phyloP scores from a whole-genome alignment of 2,329 filamentous ascomycete species.

The Cladosporium sp. region DNA sequence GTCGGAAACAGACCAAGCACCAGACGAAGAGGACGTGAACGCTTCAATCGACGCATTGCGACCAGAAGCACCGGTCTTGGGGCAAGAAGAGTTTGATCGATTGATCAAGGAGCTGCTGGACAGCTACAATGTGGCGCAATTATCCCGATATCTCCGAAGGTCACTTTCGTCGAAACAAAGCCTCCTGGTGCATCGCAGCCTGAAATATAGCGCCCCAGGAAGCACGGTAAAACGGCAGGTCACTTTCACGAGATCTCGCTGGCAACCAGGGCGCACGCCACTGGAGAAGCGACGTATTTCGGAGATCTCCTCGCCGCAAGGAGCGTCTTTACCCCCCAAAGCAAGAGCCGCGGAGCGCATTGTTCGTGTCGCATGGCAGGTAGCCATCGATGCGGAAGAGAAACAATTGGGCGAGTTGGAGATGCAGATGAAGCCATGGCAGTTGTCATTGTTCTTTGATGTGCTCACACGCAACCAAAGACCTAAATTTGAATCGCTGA shows the following conservation, averaged over 20 bases:
- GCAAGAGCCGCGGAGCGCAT: slow-evolving; percentile 22
- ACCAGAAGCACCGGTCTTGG: slow-evolving; percentile 21
- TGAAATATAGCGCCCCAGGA: not conserved
- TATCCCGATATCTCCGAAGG: slow-evolving; percentile 19
- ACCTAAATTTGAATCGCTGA: slow-evolving; percentile 18
- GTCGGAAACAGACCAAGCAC: slow-evolving; percentile 13
- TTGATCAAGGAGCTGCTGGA: slow-evolving; percentile 19
- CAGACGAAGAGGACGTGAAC: slow-evolving; percentile 24
- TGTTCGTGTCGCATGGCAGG: slow-evolving; percentile 24
- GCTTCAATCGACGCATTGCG: slow-evolving; percentile 26
- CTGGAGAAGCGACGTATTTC: slow-evolving; percentile 18
- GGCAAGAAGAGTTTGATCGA: slow-evolving; percentile 18
- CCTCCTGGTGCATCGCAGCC: not conserved
- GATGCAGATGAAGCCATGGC: slow-evolving; percentile 24
- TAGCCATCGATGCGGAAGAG: slow-evolving; percentile 22
- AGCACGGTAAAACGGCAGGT: not conserved
- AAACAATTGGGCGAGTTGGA: slow-evolving; percentile 24
- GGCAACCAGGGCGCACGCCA: slow-evolving; percentile 24
- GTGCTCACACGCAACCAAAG: slow-evolving; percentile 6
- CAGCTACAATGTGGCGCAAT: slow-evolving; percentile 24
- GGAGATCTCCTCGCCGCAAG: not conserved
- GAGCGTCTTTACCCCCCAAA: not conserved
- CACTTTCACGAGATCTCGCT: slow-evolving; percentile 14
- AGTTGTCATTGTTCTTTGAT: slow-evolving; percentile 26
- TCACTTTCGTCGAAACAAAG: not conserved